These are phyloP conservation scores for Peniophora sp. DNA, from an alignment of 1,284 basidiomycete genomes.

Conservation along the genomic window DNA sequence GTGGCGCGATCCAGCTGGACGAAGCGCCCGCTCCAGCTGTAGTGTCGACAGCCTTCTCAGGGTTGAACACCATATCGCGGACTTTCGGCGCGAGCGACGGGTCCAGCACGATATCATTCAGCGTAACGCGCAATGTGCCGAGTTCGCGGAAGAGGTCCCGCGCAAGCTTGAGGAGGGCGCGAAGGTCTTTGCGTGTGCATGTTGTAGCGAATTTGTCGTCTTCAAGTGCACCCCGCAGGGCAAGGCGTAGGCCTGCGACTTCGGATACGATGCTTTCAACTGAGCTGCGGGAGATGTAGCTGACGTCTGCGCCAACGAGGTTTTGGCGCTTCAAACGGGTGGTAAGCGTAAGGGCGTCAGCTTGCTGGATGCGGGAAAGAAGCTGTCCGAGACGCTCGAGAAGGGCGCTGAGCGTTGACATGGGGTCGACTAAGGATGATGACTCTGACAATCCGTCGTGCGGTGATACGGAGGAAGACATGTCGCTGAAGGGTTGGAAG, in stretches of 20 bases:
- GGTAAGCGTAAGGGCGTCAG: conserved; percentile 85
- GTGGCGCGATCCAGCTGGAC: conserved; percentile 74
- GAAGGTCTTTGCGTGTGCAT: conserved; percentile 79
- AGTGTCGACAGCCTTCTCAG: conserved; percentile 33
- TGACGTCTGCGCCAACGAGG: conserved; percentile 76
- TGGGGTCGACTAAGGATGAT: conserved; percentile 54
- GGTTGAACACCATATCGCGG: conserved; percentile 65
- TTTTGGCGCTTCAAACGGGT: conserved; percentile 89
- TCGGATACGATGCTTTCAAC: conserved; percentile 75
- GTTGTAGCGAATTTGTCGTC: conserved; percentile 56
- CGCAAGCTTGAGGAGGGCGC: conserved; percentile 77
- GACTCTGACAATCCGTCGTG: conserved; percentile 59
- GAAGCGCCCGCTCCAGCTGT: conserved; percentile 19
- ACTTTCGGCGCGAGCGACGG: conserved; percentile 69
- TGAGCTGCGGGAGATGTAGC: conserved; percentile 82
- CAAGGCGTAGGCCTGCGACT: conserved; percentile 58
- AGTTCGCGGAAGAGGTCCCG: conserved; percentile 83
- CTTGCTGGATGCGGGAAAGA: conserved; percentile 64
- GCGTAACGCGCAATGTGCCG: conserved; percentile 70
- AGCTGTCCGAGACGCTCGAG: conserved; percentile 68
- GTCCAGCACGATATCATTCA: conserved; percentile 90
- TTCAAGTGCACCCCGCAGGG: conserved; percentile 70
- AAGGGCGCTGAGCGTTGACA: conserved; percentile 49
- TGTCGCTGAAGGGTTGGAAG: conserved; percentile 29
- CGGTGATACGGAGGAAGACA: conserved; percentile 34